Evolutionary conservation across 495 filamentous ascomycete genomes (phyloP), one percentile per base, ranked within the genome.

Genomic region (Podospora sp.): DNA sequence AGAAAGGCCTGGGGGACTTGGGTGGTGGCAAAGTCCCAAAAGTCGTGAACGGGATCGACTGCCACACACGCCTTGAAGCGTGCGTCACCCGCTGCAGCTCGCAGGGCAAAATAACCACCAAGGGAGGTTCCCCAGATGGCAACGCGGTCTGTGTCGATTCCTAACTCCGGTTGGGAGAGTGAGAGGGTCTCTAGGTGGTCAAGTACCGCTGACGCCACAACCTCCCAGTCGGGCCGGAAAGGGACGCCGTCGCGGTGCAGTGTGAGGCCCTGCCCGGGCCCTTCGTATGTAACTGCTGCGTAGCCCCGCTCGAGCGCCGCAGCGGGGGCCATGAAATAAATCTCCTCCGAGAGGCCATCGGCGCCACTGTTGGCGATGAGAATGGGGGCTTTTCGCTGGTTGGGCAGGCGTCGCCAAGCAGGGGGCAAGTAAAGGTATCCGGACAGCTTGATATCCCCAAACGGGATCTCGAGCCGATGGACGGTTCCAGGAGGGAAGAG

Each of bases 191-290:
- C 56, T 11, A 83, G 62, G 26, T 68, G 63, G 62, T 81, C 77
- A 8, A 85, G 66, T 2, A 82, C 81, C 72, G 69, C 0, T 21
- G 36, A 21, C 0, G 36, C 53, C 0, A 77, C 72, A 1, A 67
- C 59, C 40, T 80, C 76, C 64, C 68, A 78, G 71, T 82, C 80
- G 0, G 77, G 75, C 0, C 77, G 76, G 71, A 86, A 70, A 0
- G 14, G 26, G 2, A 77, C 3, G 12, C 66, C 68, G 36, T 81
- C 51, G 0, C 71, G 66, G 0, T 73, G 69, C 0, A 84, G 72
- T 0, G 73, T 51, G 1, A 82, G 62, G 0, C 84, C 84, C 62
- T 87, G 85, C 0, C 85, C 83, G 0, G 85, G 85, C 0, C 83
- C 84, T 2, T 86, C 83, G 46, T 80, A 82, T 0, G 72, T 79